Percentiles rank a stretch among this genome's conserved stretches.
Conservation (phyloP, 1,284 basidiomycete species). For the Takashimella koratensis region DNA sequence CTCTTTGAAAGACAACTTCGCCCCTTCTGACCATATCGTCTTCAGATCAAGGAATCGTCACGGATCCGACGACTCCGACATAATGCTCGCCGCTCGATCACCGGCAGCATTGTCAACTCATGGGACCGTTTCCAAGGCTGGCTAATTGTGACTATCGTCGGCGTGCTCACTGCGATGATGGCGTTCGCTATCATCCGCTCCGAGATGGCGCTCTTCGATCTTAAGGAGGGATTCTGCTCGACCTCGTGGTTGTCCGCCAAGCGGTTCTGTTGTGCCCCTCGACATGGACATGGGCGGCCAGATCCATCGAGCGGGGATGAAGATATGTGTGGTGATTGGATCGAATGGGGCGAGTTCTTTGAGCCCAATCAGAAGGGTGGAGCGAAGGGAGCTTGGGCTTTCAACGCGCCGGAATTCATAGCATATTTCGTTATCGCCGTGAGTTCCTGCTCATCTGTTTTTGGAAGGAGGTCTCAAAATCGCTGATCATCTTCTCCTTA, state of each 20-base stretch:
- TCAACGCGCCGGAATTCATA: conserved; percentile 57
- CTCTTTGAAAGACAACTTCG: background rate
- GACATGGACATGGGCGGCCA: conserved; percentile 28
- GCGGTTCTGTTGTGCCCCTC: conserved; percentile 69
- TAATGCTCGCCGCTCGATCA: conserved; percentile 60
- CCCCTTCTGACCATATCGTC: background rate
- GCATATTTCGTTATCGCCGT: conserved; percentile 76
- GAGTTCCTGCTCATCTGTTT: conserved; percentile 34
- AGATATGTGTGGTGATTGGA: conserved; percentile 66
- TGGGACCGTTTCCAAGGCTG: conserved; percentile 84
- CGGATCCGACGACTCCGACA: conserved; percentile 67
- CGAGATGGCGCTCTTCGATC: conserved; percentile 89
- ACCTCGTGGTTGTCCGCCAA: conserved; percentile 69
- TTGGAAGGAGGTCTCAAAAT: background rate
- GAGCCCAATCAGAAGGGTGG: conserved; percentile 22
- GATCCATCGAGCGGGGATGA: conserved; percentile 30
- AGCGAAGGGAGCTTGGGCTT: conserved; percentile 24
- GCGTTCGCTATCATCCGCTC: conserved; percentile 78
- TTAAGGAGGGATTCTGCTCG: conserved; percentile 85
- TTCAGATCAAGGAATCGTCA: conserved; percentile 74
- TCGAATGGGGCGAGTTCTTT: conserved; percentile 61
- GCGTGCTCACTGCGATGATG: conserved; percentile 69
- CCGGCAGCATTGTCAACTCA: conserved; percentile 65
- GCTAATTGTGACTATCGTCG: conserved; percentile 76
- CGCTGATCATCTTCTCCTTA: conserved; percentile 6